Percentiles rank a stretch among this genome's conserved stretches.
Evolutionary conservation across 257 asterid species (phyloP).

Genomic region (Haberlea rhodopensis): DNA sequence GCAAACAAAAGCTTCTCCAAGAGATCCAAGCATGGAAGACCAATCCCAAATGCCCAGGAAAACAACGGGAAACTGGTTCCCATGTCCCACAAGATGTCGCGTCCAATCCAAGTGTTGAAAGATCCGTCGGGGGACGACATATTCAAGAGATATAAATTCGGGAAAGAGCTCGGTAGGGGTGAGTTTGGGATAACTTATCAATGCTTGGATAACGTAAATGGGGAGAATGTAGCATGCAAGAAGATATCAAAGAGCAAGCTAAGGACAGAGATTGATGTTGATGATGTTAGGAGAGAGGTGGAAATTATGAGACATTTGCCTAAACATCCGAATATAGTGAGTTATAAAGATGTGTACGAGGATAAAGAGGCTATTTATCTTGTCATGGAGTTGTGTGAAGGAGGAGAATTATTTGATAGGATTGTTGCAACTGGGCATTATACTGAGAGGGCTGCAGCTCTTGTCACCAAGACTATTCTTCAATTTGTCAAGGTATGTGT

Average conservation of each 20-base stretch:
- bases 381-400: conserved; percentile 88
- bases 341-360: conserved; percentile 70
- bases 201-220: conserved; percentile 41
- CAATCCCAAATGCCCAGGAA: conserved; percentile 19
- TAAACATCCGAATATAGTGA: conserved; percentile 62
- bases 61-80: conserved; percentile 22
- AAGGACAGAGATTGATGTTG: conserved; percentile 62
- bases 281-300: conserved; percentile 85
- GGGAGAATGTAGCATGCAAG: conserved; percentile 67
- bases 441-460: conserved; percentile 82
- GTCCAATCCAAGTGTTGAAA: conserved; percentile 43
- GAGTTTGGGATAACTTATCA: conserved; percentile 82
- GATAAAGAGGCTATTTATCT: conserved; percentile 71
- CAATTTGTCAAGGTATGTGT: conserved; percentile 67
- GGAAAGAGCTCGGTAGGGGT: conserved; percentile 82
- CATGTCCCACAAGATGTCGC: conserved; percentile 30
- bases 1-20: conserved; percentile 30
- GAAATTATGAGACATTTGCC: conserved; percentile 85
- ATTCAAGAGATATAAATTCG: conserved; percentile 43
- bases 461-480: conserved; percentile 68
- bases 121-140: conserved; percentile 52
- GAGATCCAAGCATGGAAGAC: conserved; percentile 29
- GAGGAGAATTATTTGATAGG: conserved; percentile 86
- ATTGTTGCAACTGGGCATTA: conserved; percentile 73
- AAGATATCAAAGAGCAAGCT: conserved; percentile 72